phyloP scores from a whole-genome alignment of 1,284 basidiomycete genomes.

The Apiotrichum domesticum region DNA sequence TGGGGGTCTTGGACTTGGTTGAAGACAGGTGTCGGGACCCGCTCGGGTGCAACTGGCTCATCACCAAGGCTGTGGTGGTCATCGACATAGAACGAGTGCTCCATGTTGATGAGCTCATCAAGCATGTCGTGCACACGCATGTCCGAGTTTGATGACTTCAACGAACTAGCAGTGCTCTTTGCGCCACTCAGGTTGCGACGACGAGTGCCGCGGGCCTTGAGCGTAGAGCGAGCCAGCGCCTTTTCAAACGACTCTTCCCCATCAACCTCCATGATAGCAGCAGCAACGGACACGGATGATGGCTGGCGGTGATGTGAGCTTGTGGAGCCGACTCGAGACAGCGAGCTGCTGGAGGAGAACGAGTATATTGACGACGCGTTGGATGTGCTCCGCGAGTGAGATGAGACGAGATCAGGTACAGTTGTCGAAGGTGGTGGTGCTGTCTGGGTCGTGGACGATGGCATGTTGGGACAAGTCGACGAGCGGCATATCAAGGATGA shows the following conservation, averaged over 20 bases:
- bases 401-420: constrained; percentile 32
- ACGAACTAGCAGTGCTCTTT: constrained; percentile 20
- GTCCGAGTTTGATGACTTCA: not conserved
- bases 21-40: constrained; percentile 14
- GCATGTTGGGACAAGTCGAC: constrained; percentile 1
- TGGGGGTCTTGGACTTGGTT: constrained; percentile 29
- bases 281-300: constrained; percentile 25
- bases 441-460: not conserved
- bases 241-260: constrained; percentile 20
- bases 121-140: constrained; percentile 39
- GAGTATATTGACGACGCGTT: constrained; percentile 29
- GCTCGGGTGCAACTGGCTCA: constrained; percentile 6
- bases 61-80: constrained; percentile 15
- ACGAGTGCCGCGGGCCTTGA: constrained; percentile 7
- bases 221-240: constrained; percentile 5
- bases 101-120: constrained; percentile 48
- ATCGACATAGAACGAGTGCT: constrained; percentile 40
- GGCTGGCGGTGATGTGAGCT: constrained; percentile 26
- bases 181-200: not conserved
- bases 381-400: constrained; percentile 33
- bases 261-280: constrained; percentile 39
- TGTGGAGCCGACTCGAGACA: constrained; percentile 30
- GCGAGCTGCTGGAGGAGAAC: constrained; percentile 21
- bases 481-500: constrained; percentile 17
- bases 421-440: constrained; percentile 17